Evolutionary conservation across 2,329 filamentous ascomycete species (phyloP), one percentile per base, ranked within the genome.

Genomic region (Fusarium buxicola): DNA sequence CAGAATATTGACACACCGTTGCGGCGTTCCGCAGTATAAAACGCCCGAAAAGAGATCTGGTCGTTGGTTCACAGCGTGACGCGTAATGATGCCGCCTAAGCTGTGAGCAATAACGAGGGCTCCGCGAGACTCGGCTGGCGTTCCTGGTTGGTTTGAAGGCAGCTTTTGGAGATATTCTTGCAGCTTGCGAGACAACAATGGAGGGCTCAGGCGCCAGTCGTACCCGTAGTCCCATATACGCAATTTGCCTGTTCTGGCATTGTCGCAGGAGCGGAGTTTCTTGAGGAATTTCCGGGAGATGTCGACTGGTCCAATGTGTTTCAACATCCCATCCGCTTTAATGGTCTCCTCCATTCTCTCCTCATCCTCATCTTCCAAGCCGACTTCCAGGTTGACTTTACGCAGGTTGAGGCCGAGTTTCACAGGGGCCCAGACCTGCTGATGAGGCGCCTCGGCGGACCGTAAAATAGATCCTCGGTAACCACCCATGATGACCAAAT

Each of bases 361-460:
- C 71, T 97, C 94, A 54, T 96, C 94, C 68, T 93, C 90, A 2
- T 86, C 86, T 12, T 91, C 84, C 5, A 97, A 78, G 0, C 93
- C 94, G 9, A 98, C 89, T 73, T 96, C 92, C 5, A 98, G 82
- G 73, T 98, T 92, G 3, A 94, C 94, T 73, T 95, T 97, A 52
- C 94, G 89, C 60, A 97, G 86, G 68, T 96, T 97, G 46, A 98
- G 79, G 1, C 94, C 94, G 25, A 97, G 89, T 76, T 97, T 97
- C 71, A 97, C 89, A 0, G 94, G 94, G 2, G 96, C 92, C 94
- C 94, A 98, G 0, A 97, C 79, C 73, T 96, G 92, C n/a, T 92
- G 88, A 71, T 94, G 87, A 5, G 91, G 90, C 8, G 91, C 85
- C 60, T 92, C 89, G 10, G 92, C 90, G 10, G 92, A 96, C 27